These are phyloP conservation scores for Plectranthus barbatus DNA, from an alignment of 257 asterid genomes.

Conservation along the genomic window DNA sequence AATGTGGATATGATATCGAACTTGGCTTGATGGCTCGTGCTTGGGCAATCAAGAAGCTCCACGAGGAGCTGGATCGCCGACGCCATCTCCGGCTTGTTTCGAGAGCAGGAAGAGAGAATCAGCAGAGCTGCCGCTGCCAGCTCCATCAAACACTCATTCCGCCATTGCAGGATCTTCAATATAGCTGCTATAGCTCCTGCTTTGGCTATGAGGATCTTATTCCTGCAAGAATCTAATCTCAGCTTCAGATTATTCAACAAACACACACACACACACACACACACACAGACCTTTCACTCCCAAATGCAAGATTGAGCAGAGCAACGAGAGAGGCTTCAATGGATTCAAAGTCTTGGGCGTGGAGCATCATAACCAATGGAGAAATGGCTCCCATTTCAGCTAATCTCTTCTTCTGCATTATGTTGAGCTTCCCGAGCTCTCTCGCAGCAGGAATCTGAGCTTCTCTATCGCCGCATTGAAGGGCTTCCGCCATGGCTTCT, in stretches of 20 bases:
- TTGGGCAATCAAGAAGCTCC: constrained; percentile 28
- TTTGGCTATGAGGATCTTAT: constrained; percentile 43
- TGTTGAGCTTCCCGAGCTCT: constrained; percentile 36
- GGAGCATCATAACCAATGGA: constrained; percentile 54
- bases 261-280: too few relatives aligned
- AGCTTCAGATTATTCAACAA: too few relatives aligned
- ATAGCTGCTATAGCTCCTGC: constrained; percentile 55
- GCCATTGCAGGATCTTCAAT: constrained; percentile 41
- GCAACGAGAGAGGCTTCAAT: constrained; percentile 65
- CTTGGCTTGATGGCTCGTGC: constrained; percentile 39
- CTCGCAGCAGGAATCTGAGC: constrained; percentile 49
- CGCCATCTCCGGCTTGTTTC: constrained; percentile 56
- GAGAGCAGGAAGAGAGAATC: constrained; percentile 57
- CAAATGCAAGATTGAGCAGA: constrained; percentile 61
- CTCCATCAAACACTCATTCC: constrained; percentile 33
- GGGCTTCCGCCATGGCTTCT: too few relatives aligned
- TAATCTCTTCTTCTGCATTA: constrained; percentile 42
- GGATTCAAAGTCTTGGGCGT: constrained; percentile 40
- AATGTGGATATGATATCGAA: constrained; percentile 55
- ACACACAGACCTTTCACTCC: constrained; percentile 65
- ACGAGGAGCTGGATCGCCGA: constrained; percentile 42
- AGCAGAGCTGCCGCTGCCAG: constrained; percentile 50
- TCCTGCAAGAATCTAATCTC: constrained; percentile 37
- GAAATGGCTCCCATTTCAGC: constrained; percentile 48
- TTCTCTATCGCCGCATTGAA: constrained; percentile 46